A percentile compares a stretch with the other conserved stretches of the same genome.
Conservation (phyloP, 257 asterid species). For the Echites panduratus region DNA sequence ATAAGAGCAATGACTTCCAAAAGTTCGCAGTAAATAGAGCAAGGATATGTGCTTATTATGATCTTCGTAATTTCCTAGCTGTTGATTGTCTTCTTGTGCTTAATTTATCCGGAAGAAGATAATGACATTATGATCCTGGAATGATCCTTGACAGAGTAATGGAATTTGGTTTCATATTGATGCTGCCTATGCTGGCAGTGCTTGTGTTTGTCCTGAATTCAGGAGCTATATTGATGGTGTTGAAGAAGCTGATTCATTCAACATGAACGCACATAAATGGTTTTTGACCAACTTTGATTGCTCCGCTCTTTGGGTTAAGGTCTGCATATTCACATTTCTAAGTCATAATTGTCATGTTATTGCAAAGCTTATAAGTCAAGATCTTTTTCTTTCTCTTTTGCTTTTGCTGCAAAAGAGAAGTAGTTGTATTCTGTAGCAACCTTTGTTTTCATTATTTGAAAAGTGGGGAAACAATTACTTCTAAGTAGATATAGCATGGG, state of each 20-base stretch:
- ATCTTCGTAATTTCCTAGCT: background rate
- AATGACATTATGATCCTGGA: slow-evolving; percentile 17
- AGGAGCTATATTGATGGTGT: slow-evolving; percentile 74
- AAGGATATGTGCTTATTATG: background rate
- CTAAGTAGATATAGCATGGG: background rate
- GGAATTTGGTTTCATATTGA: slow-evolving; percentile 92
- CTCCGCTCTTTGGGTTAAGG: slow-evolving; percentile 97
- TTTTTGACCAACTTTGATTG: slow-evolving; percentile 95
- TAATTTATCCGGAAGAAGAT: background rate
- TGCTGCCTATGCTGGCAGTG: slow-evolving; percentile 99
- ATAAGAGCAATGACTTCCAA: background rate
- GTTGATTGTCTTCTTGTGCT: background rate
- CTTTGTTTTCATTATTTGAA: background rate
- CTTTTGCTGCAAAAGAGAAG: background rate
- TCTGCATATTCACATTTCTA: slow-evolving; percentile 24
- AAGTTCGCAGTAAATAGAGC: background rate
- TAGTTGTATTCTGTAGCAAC: background rate
- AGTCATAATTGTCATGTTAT: background rate
- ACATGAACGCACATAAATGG: slow-evolving; percentile 98
- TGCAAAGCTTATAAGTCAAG: background rate
- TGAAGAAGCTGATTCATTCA: slow-evolving; percentile 79
- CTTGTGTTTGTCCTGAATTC: slow-evolving; percentile 85
- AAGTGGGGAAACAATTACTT: background rate
- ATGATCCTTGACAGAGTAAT: slow-evolving; percentile 43
- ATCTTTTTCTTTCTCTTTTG: background rate